Percentiles rank a stretch among this genome's conserved stretches.
Conservation (phyloP, 805 yeast species). For the Kuraishia capsulata region DNA sequence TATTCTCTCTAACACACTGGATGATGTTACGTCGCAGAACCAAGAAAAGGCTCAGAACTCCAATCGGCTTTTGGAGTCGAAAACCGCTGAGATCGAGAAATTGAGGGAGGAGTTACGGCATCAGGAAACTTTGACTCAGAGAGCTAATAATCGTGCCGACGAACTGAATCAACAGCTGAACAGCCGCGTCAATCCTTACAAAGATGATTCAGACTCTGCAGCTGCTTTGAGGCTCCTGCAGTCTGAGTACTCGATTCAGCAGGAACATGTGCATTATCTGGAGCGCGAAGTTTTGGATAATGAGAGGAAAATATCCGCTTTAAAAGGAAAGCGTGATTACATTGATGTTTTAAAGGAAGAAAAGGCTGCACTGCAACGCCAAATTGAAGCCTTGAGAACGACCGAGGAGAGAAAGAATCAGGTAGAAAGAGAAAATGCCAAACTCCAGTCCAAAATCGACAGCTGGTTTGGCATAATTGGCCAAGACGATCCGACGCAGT, state of each 20-base stretch:
- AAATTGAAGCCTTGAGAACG: slow-evolving; percentile 27
- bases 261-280: slow-evolving; percentile 32
- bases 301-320: slow-evolving; percentile 38
- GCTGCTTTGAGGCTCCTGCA: neutral
- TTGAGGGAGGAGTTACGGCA: neutral
- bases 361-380: slow-evolving; percentile 30
- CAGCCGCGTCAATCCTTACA: no score
- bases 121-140: neutral
- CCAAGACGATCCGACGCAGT: slow-evolving; percentile 15
- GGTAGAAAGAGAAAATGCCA: slow-evolving; percentile 39
- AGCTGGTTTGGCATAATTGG: slow-evolving; percentile 31
- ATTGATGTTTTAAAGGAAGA: slow-evolving; percentile 49
- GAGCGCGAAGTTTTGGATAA: slow-evolving; percentile 47
- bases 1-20: neutral
- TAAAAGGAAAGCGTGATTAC: slow-evolving; percentile 36
- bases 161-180: neutral
- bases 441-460: slow-evolving; percentile 36
- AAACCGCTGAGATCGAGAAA: neutral
- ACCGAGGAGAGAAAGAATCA: slow-evolving; percentile 36
- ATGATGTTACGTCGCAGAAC: neutral
- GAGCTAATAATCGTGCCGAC: neutral
- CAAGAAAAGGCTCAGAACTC: neutral
- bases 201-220: neutral
- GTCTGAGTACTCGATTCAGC: slow-evolving; percentile 25
- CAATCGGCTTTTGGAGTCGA: neutral